These are phyloP conservation scores for Stephania japonica DNA, from an alignment of 164 flowering plant species.

Conservation along the genomic window DNA sequence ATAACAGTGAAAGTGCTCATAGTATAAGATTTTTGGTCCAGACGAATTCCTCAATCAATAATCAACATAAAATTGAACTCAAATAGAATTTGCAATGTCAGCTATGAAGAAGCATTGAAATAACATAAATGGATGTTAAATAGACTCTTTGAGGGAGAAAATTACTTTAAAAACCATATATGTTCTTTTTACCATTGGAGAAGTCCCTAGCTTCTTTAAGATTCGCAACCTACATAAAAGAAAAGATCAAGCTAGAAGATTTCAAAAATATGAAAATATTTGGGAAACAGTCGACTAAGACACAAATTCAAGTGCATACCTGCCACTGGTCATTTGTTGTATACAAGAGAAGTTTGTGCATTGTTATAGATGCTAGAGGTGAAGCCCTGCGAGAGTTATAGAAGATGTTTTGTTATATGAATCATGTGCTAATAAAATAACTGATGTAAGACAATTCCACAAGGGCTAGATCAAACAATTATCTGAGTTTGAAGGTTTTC, in stretches of 20 bases:
- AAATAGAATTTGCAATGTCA: neutral
- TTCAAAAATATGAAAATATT: neutral
- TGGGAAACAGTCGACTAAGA: neutral
- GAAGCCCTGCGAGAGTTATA: slow-evolving; percentile 52
- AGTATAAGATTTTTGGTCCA: slow-evolving; percentile 1
- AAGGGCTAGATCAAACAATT: neutral
- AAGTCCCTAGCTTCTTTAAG: slow-evolving; percentile 96
- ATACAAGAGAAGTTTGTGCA: slow-evolving; percentile 72
- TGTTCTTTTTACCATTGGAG: slow-evolving; percentile 59
- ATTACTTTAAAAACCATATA: slow-evolving; percentile 92
- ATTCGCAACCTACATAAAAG: slow-evolving; percentile 66
- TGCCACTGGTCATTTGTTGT: slow-evolving; percentile 95
- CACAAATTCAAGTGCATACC: slow-evolving; percentile 31
- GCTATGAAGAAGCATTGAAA: neutral
- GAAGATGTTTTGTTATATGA: neutral
- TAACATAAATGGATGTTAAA: neutral
- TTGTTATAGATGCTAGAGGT: slow-evolving; percentile 92
- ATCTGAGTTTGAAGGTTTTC: neutral
- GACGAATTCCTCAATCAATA: neutral
- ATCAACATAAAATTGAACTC: neutral
- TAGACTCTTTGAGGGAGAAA: neutral
- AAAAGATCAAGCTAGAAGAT: slow-evolving; percentile 13
- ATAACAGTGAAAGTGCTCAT: slow-evolving; percentile 13
- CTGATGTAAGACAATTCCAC: neutral
- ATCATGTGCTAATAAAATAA: neutral